phyloP scores from a whole-genome alignment of 306 rosid species.

The Prinsepia uniflora region DNA sequence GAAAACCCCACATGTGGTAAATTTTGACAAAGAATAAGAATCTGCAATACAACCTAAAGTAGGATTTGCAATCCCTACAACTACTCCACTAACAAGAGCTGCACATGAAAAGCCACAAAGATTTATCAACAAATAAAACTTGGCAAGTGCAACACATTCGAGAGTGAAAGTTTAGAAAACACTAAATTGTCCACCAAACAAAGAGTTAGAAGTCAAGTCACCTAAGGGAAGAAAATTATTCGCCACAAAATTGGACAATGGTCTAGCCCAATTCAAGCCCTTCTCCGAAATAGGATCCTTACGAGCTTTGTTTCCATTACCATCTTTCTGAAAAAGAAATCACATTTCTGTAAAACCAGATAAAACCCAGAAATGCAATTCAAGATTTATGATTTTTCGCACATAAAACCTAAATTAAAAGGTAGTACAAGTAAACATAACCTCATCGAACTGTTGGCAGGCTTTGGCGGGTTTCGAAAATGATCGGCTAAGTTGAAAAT shows the following conservation, averaged over 20 bases:
- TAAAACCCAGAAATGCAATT: not conserved
- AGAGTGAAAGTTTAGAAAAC: not conserved
- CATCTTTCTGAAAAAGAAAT: conserved; percentile 43
- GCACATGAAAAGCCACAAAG: conserved; percentile 25
- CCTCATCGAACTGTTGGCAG: conserved; percentile 53
- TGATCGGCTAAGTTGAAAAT: conserved; percentile 17
- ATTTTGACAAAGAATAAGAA: conserved; percentile 62
- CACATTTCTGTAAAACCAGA: not conserved
- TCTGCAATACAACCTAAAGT: conserved; percentile 76
- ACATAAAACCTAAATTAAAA: not conserved
- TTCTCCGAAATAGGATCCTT: conserved; percentile 22
- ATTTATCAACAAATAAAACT: conserved; percentile 7
- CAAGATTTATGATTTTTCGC: not conserved
- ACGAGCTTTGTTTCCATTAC: conserved; percentile 34
- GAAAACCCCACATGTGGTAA: conserved; percentile 79
- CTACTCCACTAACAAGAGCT: conserved; percentile 67
- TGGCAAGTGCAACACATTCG: not conserved
- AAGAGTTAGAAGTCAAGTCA: conserved; percentile 18
- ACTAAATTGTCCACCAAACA: not conserved
- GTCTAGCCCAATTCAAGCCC: conserved; percentile 46
- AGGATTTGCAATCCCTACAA: conserved; percentile 62
- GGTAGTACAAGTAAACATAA: conserved; percentile 14
- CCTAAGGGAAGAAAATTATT: conserved; percentile 76
- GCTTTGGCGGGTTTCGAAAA: conserved; percentile 37
- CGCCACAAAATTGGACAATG: conserved; percentile 50